A percentile compares a stretch with the other conserved stretches of the same genome.
Evolutionary conservation across 331 rosid species (phyloP).

Genomic region (Quercus lobata): DNA sequence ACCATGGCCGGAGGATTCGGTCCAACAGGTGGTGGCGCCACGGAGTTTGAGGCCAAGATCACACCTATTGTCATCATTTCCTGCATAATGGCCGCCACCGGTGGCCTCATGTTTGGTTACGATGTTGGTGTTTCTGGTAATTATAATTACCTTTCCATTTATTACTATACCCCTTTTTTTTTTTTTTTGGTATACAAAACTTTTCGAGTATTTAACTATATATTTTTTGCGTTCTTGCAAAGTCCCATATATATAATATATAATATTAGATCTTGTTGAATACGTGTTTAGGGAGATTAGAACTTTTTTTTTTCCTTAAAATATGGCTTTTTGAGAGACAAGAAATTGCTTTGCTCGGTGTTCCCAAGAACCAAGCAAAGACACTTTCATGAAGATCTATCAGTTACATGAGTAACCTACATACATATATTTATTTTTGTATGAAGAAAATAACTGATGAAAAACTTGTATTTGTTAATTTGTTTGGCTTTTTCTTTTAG

Average conservation of each 20-base stretch:
- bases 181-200: too few species aligned
- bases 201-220: too few species aligned
- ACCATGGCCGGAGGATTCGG: conserved; percentile 44
- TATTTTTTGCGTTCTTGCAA: too few species aligned
- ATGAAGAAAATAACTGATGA: too few species aligned
- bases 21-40: conserved; percentile 22
- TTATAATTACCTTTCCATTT: too few species aligned
- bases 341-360: neutral
- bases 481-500: too few species aligned
- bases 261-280: neutral
- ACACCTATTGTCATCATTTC: conserved; percentile 54
- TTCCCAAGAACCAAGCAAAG: neutral
- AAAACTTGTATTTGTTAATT: too few species aligned
- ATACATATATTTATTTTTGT: too few species aligned
- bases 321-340: neutral
- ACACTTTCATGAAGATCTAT: neutral
- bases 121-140: conserved; percentile 52
- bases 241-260: neutral
- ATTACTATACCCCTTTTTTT: too few species aligned
- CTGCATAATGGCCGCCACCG: conserved; percentile 58
- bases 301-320: neutral
- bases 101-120: conserved; percentile 66
- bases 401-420: too few species aligned
- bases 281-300: neutral
- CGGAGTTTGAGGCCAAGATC: conserved; percentile 53